Conservation (phyloP, 2,329 filamentous ascomycete genomes). For the Cladophialophora bantiana region DNA sequence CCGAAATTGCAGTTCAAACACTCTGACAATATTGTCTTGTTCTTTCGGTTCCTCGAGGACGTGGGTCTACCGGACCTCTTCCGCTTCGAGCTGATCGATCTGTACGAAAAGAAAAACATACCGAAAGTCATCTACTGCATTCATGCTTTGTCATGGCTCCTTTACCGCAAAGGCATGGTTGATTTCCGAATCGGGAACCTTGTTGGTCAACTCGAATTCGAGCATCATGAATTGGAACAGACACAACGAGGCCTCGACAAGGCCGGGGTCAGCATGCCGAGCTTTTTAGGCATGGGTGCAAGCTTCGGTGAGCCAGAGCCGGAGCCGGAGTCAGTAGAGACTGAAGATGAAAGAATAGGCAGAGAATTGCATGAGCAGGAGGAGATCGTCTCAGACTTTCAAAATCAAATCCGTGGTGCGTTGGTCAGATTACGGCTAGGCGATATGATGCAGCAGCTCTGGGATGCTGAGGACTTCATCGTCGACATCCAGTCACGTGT, state of each 20-base stretch:
- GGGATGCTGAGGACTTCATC: conserved; percentile 81
- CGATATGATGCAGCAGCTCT: conserved; percentile 83
- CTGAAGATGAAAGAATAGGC: conserved; percentile 86
- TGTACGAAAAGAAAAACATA: conserved; percentile 99
- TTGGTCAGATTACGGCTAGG: conserved; percentile 78
- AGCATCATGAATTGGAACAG: conserved; percentile 94
- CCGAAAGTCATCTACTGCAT: conserved; percentile 99
- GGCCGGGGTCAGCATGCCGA: conserved; percentile 93
- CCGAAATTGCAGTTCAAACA: conserved; percentile 89
- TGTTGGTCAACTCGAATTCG: conserved; percentile 94
- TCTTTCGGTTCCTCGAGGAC: conserved; percentile 92
- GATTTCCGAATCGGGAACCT: conserved; percentile 96
- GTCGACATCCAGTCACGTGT: conserved; percentile 85
- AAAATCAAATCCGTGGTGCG: conserved; percentile 85
- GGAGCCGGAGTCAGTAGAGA: conserved; percentile 74
- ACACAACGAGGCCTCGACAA: conserved; percentile 98
- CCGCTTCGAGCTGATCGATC: conserved; percentile 92
- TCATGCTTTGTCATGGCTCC: conserved; percentile 94
- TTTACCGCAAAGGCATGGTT: conserved; percentile 92
- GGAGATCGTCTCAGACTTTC: conserved; percentile 74
- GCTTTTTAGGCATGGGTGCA: conserved; percentile 95
- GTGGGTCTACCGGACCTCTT: conserved; percentile 94
- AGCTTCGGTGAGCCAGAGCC: conserved; percentile 85
- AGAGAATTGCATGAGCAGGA: conserved; percentile 82
- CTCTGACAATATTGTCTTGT: conserved; percentile 96